phyloP scores from a whole-genome alignment of 352 stramenopile species.

The Pythium volutum region DNA sequence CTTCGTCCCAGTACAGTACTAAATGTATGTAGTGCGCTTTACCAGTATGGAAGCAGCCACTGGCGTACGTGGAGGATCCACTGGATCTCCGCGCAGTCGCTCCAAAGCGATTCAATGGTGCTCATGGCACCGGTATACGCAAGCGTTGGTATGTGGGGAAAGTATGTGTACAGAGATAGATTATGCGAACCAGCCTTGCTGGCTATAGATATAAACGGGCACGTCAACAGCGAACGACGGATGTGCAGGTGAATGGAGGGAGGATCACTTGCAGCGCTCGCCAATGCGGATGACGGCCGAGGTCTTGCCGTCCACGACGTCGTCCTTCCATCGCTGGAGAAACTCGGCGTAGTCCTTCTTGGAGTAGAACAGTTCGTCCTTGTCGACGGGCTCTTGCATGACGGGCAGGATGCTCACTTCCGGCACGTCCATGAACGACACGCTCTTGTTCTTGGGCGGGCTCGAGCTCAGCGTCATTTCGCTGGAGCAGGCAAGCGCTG shows the following conservation, averaged over 20 bases:
- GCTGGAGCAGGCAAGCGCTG: conserved; percentile 16
- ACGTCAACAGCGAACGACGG: neutral
- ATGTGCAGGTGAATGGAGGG: neutral
- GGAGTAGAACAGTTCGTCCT: conserved; percentile 30
- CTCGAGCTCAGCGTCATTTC: conserved; percentile 5
- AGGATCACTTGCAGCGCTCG: conserved; percentile 26
- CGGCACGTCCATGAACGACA: conserved; percentile 26
- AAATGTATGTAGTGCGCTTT: too few species aligned
- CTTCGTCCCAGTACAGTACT: too few species aligned
- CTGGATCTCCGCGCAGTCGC: too few species aligned
- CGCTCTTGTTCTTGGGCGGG: conserved; percentile 24
- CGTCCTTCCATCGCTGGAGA: conserved; percentile 27
- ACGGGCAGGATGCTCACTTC: conserved; percentile 26
- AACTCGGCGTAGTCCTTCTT: conserved; percentile 33
- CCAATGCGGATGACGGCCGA: conserved; percentile 21
- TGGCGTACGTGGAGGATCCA: too few species aligned
- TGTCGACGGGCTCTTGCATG: conserved; percentile 22
- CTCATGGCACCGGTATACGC: neutral
- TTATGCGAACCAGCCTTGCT: neutral
- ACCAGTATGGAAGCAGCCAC: too few species aligned
- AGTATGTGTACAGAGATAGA: neutral
- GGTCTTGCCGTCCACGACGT: conserved; percentile 21
- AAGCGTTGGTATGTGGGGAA: neutral
- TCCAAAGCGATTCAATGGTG: too few species aligned
- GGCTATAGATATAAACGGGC: conserved; percentile 20